Percentiles rank a stretch among this genome's conserved stretches.
Evolutionary conservation across 2,329 filamentous ascomycete species (phyloP).

Genomic region (Atkinsonella texensis): DNA sequence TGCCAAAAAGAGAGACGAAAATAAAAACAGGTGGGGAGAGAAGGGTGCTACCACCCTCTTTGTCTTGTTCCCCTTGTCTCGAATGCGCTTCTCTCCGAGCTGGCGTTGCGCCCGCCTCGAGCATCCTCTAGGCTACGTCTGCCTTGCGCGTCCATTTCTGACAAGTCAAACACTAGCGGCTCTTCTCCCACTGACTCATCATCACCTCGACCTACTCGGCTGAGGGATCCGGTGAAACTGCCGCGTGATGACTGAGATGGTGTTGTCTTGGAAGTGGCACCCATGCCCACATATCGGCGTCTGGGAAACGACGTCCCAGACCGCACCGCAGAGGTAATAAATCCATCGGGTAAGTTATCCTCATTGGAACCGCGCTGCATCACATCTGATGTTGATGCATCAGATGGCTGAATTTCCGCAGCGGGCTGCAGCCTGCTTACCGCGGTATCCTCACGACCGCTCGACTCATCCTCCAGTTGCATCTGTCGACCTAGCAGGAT

Average conservation of each 20-base stretch:
- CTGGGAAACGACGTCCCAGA: conserved; percentile 35
- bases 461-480: conserved; percentile 21
- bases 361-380: conserved; percentile 32
- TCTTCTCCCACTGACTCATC: conserved; percentile 50
- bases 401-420: conserved; percentile 27
- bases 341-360: conserved; percentile 32
- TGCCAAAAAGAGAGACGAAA: not conserved
- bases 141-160: conserved; percentile 51
- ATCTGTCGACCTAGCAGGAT: conserved; percentile 40
- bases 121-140: conserved; percentile 48
- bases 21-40: not conserved
- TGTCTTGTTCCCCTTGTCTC: conserved; percentile 25
- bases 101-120: conserved; percentile 27
- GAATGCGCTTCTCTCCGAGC: conserved; percentile 26
- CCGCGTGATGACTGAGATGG: conserved; percentile 33
- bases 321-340: conserved; percentile 23
- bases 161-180: conserved; percentile 60
- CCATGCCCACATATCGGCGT: conserved; percentile 34
- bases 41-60: conserved; percentile 22
- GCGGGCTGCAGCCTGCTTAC: conserved; percentile 26
- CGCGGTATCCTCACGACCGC: conserved; percentile 10
- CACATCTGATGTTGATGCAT: conserved; percentile 21
- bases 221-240: conserved; percentile 30
- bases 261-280: conserved; percentile 22
- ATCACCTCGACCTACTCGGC: conserved; percentile 28